Evolutionary conservation across 2,329 filamentous ascomycete species (phyloP), one percentile per base, ranked within the genome.

Genomic region (Sporothrix inflata): DNA sequence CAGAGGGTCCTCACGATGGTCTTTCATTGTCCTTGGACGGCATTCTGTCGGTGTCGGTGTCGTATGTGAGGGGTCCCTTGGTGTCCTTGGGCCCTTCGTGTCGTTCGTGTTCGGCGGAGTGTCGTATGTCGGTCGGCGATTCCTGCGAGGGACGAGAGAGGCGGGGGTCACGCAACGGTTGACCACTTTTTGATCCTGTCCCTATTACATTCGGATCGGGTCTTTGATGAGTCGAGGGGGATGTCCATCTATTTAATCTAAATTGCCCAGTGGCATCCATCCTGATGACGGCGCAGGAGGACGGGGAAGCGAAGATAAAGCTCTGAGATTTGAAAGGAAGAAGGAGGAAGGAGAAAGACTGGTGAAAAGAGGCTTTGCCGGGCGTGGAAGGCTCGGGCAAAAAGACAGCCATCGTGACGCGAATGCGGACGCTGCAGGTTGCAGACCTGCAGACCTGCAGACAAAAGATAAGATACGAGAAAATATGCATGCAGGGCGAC

Each of bases 401-500:
- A 19, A 27, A 9, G 38, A 42, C 8, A 21, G 38, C n/a, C n/a
- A 65, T 63, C 57, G n/a, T 27, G 60, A 65, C 40, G 60, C 60
- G 40, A 38, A 45, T 21, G 19, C 60, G 40, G 60, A 45, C 38
- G 19, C 55, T 57, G 19, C 34, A 11, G 34, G 34, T 19, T 57
- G 24, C 24, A 30, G 3, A 30, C 9, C 7, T 60, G 55, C 27
- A 30, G 34, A 21, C 30, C 19, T 40, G 55, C 34, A 49, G 45
- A 9, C 30, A 34, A 2, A n/a, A 40, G 57, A 63, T 63, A 63
- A 42, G 38, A 63, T 63, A 63, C 57, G 57, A 63, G 57, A 63
- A 63, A 42, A 42, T 5, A 27, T 65, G 38, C 38, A 65, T 45
- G 30, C 38, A 65, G 11, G 60, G 34, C 12, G 60, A 24, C 55